Base-by-base conservation (phyloP, 495 filamentous ascomycete genomes). In the Talaromyces nanjingensis region DNA sequence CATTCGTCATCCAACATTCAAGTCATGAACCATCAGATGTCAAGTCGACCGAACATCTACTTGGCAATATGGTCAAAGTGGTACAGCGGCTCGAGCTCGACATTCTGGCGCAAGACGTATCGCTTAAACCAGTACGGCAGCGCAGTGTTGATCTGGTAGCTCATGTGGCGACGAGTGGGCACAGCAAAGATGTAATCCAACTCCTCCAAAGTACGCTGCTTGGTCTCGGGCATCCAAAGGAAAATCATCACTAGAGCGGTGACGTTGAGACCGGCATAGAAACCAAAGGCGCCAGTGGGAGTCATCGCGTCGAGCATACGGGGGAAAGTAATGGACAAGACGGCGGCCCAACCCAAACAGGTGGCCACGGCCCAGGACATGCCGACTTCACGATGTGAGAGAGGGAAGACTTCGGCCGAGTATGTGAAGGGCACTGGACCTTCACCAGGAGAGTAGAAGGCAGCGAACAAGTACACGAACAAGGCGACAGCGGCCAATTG, bases 121-220 rank as follows among this genome's bases (percentile, higher is more conserved):
- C 85, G 79, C 71, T 86, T 87, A 70, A 90, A 68, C 81, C 85
- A 93, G 76, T 82, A 93, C 1, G 86, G 85, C n/a, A 91, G 74
- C 3, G 77, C 84, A 65, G 84, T 79, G 61, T 71, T 81, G 31
- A 85, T 33, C 74, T 94, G 89, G 69, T 91, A 90, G 34, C 65
- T 65, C 69, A 82, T 83, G 70, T 91, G 88, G 39, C 78, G 79
- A 52, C 80, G 68, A 25, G 83, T 88, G 0, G 87, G 87, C 12
- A 91, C 88, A 7, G 85, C 88, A 65, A 91, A 96, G 62, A 96
- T 85, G 69, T 92, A 91, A 74, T 96, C 90, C 42, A 96, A 78
- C 71, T 96, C 91, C 73, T 96, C 90, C 12, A 93, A 83, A 4
- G 89, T 91, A 33, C 84, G 81, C 70, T 90, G 89, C 73, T 92